Base-by-base conservation (phyloP, 2,329 filamentous ascomycete genomes). In the Thielaviopsis euricoi region DNA sequence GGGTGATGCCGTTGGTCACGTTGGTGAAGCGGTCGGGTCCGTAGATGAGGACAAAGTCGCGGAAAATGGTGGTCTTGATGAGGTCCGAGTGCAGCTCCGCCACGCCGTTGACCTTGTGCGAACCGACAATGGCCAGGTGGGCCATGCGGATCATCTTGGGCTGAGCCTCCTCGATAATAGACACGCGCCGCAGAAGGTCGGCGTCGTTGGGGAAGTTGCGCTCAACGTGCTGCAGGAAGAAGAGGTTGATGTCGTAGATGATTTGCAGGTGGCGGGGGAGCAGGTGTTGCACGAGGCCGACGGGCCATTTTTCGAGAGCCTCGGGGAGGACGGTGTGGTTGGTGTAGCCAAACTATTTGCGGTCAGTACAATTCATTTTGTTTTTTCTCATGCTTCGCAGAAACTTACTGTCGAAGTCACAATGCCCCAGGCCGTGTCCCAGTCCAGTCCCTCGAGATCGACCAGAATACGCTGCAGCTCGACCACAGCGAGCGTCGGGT, bases 61-160 rank as follows among this genome's bases (percentile, higher is more conserved):
- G 96, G 82, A 98, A 97, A 64, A 98, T 95, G n/a, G 93, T 98
- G 0, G 90, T 94, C 76, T 93, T 93, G 76, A 98, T 95, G 60
- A 98, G 77, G 68, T 98, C 93, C 0, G 93, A 98, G 73, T 98
- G 93, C 63, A 98, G 75, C 73, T 98, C 93, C 37, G 93, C 93
- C 40, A 98, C 93, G 69, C 93, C 93, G 65, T 98, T 98, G 75
- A 98, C 90, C 76, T 97, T 98, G 81, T 97, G 93, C 40, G 93
- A 97, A 53, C 93, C 93, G 65, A 98, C 89, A 67, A 97, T 86
- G 62, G 93, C 93, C 55, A 98, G 75, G 71, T 81, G 93, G 1
- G 93, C 93, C 93, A 98, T 98, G 69, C 91, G 86, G 61, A 98
- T 85, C 87, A 96, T 95, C 80, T 97, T 95, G 50, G 90, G 88